Conservation (phyloP, 805 yeast genomes). For the Isabelozyma rhagii region DNA sequence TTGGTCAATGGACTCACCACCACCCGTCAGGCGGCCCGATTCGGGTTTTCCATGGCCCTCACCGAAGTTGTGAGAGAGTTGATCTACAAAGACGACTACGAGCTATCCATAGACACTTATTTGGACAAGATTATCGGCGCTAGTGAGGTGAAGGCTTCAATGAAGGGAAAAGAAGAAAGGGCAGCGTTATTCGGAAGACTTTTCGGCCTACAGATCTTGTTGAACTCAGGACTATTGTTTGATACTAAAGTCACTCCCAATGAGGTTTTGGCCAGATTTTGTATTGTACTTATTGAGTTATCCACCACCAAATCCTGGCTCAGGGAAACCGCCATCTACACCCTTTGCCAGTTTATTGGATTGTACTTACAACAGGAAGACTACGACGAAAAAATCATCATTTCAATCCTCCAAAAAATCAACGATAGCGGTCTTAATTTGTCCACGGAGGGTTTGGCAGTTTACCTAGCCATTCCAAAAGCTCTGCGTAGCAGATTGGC, state of each 20-base stretch:
- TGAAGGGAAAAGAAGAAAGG: constrained; percentile 81
- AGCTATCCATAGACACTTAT: constrained; percentile 29
- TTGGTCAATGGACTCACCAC: constrained; percentile 79
- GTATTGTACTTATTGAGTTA: constrained; percentile 51
- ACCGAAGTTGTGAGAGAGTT: constrained; percentile 56
- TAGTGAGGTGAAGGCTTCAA: constrained; percentile 30
- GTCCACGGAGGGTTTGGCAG: constrained; percentile 78
- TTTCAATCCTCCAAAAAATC: constrained; percentile 38
- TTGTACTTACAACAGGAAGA: constrained; percentile 12
- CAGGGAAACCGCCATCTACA: constrained; percentile 74
- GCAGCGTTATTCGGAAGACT: constrained; percentile 76
- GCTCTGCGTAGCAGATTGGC: constrained; percentile 11
- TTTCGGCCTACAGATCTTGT: constrained; percentile 77
- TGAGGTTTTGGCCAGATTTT: constrained; percentile 28
- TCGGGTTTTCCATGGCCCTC: constrained; percentile 86
- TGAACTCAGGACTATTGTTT: constrained; percentile 41
- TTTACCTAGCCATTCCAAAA: constrained; percentile 55
- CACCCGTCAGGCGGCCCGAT: constrained; percentile 75
- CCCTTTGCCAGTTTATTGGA: constrained; percentile 53
- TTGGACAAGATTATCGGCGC: constrained; percentile 38
- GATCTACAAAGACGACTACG: constrained; percentile 24
- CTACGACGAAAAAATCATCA: constrained; percentile 14
- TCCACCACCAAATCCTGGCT: constrained; percentile 76
- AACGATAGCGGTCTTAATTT: constrained; percentile 54
- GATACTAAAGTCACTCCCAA: constrained; percentile 10